Base-by-base conservation (phyloP, 306 rosid species). In the Quercus agrifolia region DNA sequence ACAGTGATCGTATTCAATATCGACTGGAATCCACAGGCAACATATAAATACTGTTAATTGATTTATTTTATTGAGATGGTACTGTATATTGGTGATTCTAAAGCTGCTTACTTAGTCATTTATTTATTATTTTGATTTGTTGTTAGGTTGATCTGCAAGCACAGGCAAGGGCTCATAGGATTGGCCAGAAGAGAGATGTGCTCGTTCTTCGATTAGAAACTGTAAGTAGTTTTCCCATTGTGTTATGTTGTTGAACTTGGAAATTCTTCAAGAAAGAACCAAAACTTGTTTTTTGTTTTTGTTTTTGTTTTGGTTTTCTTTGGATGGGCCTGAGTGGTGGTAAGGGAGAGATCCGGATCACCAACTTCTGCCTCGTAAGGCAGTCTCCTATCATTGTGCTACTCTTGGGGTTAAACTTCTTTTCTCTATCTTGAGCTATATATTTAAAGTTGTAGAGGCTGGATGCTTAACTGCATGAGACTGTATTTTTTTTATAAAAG, bases 11-110 rank as follows among this genome's bases (percentile, higher is more conserved):
- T 96, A 79, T 96, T 96, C 9, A 98, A 96, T 88, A 96, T 98
- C 4, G 99, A 96, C 89, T 96, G 99, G 99, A 96, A 96, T 83
- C 99, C 99, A 79, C 99, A 96, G 96, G 99, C 78, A 91, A 86
- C 77, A 81, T 79, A 49, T 49, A 27, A 63, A 62, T 78, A 49
- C 66, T 33, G 55, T 77, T 76, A 21, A 59, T 6, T 76, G 66
- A 76, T 75, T 75, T 78, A 71, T 49, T 57, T 27, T 21, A 21
- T 72, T 19, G n/a, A n/a, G 54, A 79, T 63, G n/a, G 33, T 82
- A 44, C 63, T 67, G 25, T 70, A 13, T 19, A 15, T 19, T 15
- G 44, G 31, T 2, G 55, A 61, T 77, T 79, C 70, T 59, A 55
- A 59, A 79, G 69, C 58, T 78, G 79, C 72, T 83, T 46, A 67